These are phyloP conservation scores for Zalaria sp. DNA, from an alignment of 2,329 filamentous ascomycete genomes.

Conservation along the genomic window DNA sequence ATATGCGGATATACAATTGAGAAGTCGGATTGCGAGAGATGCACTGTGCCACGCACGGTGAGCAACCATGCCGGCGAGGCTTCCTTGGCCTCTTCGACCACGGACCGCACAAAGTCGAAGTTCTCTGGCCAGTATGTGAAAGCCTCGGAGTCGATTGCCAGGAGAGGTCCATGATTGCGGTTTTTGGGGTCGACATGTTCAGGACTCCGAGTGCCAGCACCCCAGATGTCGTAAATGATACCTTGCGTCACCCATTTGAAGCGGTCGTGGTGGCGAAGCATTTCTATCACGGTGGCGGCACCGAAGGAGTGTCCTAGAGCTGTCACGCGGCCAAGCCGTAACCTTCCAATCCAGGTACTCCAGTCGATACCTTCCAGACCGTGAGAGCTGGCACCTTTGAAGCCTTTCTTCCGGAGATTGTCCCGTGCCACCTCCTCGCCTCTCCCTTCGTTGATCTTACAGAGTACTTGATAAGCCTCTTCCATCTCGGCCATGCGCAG, in stretches of 20 bases:
- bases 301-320: constrained; percentile 55
- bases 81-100: constrained; percentile 42
- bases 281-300: constrained; percentile 48
- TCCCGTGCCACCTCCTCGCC: constrained; percentile 35
- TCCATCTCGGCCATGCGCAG: constrained; percentile 50
- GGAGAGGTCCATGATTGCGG: constrained; percentile 38
- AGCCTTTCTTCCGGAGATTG: constrained; percentile 45
- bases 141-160: constrained; percentile 52
- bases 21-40: constrained; percentile 54
- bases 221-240: constrained; percentile 53
- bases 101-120: constrained; percentile 40
- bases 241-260: constrained; percentile 48
- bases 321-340: constrained; percentile 44
- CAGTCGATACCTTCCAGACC: constrained; percentile 44
- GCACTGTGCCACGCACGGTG: constrained; percentile 44
- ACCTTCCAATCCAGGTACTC: constrained; percentile 40
- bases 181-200: constrained; percentile 16
- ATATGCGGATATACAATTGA: constrained; percentile 47
- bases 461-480: constrained; percentile 44
- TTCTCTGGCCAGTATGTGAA: constrained; percentile 59
- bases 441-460: constrained; percentile 39
- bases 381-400: constrained; percentile 42
- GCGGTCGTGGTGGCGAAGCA: constrained; percentile 39
- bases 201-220: constrained; percentile 29
- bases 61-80: constrained; percentile 29